Conservation (phyloP, 495 filamentous ascomycete genomes). For the Parathielavia appendiculata region DNA sequence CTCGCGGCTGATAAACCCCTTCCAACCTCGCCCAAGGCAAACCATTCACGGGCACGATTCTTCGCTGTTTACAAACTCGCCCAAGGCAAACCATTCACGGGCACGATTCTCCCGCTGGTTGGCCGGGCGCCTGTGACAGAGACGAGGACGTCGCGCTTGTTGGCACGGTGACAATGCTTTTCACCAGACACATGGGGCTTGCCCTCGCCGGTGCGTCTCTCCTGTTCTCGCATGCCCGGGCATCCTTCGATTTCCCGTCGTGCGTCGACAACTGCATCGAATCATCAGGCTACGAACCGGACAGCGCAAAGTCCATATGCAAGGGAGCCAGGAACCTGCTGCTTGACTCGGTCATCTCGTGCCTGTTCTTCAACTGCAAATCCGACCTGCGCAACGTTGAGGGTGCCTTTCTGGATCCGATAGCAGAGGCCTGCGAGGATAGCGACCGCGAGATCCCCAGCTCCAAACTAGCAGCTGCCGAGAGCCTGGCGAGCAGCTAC, state of each 20-base stretch:
- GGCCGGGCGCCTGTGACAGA: background rate
- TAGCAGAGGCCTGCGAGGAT: conserved; percentile 24
- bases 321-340: conserved; percentile 17
- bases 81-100: background rate
- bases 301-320: conserved; percentile 29
- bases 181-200: conserved; percentile 11
- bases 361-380: conserved; percentile 30
- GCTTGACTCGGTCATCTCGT: conserved; percentile 25
- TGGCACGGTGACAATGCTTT: conserved; percentile 9
- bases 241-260: conserved; percentile 17
- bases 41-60: background rate
- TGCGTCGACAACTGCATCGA: conserved; percentile 28
- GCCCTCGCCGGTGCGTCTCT: conserved; percentile 12
- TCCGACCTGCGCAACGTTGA: conserved; percentile 23
- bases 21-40: background rate
- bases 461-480: conserved; percentile 20
- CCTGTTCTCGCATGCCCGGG: conserved; percentile 8
- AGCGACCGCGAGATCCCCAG: conserved; percentile 19
- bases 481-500: conserved; percentile 23
- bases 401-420: conserved; percentile 21
- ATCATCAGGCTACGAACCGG: conserved; percentile 18
- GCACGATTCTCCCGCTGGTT: too few species aligned
- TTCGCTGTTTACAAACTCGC: too few species aligned
- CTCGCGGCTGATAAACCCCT: background rate
- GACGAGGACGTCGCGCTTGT: background rate